phyloP scores from a whole-genome alignment of 257 asterid species.

The Scutellaria minor region DNA sequence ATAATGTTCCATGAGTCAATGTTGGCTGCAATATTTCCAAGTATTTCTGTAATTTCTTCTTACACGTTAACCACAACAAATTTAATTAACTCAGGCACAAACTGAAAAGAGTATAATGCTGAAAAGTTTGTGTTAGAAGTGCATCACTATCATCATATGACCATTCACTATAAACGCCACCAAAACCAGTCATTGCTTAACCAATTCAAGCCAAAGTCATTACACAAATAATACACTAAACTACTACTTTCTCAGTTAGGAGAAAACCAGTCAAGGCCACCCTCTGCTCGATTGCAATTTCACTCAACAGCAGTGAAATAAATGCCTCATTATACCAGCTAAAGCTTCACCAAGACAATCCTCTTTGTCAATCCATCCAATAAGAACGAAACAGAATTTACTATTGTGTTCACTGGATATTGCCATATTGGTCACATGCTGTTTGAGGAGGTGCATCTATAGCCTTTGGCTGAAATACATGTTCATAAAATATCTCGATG shows the following conservation, averaged over 20 bases:
- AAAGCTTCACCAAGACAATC: conserved; percentile 36
- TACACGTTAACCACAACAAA: conserved; percentile 1
- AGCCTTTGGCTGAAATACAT: conserved; percentile 73
- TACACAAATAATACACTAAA: conserved; percentile 36
- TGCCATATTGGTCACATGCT: not conserved
- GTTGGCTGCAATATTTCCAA: too few relatives aligned
- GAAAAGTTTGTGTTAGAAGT: conserved; percentile 19
- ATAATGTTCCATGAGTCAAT: too few relatives aligned
- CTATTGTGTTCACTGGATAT: conserved; percentile 22
- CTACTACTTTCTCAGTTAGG: conserved; percentile 32
- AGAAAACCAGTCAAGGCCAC: conserved; percentile 9
- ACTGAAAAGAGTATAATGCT: conserved; percentile 3
- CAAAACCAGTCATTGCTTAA: not conserved
- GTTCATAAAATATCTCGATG: conserved; percentile 91
- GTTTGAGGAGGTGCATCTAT: conserved; percentile 42
- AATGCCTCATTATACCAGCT: conserved; percentile 29
- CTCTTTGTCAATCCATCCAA: conserved; percentile 18
- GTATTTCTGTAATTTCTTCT: too few relatives aligned
- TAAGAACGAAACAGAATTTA: conserved; percentile 1
- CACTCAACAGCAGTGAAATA: conserved; percentile 23
- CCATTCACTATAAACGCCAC: conserved; percentile 27
- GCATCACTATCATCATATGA: conserved; percentile 19
- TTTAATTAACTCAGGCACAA: not conserved
- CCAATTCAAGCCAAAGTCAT: conserved; percentile 34
- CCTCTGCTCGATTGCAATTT: conserved; percentile 30